Base-by-base conservation (phyloP, 768 basidiomycete genomes). In the Kwoniella heveanensis region DNA sequence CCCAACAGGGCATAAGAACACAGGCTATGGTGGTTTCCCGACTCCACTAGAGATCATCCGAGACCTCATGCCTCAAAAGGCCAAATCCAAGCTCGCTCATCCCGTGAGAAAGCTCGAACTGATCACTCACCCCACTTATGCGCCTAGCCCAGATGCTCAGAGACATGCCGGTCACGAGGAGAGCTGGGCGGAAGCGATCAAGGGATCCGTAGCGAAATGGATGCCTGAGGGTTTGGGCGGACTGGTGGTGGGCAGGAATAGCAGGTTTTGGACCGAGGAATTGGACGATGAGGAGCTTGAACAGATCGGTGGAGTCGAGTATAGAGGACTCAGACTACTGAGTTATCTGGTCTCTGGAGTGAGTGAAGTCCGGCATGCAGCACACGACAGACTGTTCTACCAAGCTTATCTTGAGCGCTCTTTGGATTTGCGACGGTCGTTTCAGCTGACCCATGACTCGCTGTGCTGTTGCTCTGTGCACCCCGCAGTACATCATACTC, bases 241-340 rank as follows among this genome's bases (percentile, higher is more conserved):
- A 10, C 46, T 78, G n/a, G 74, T 78, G 1, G 62, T 78, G 12
- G 77, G 77, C 2, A 60, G 77, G 15, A 78, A 78, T 48, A 70
- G 69, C 48, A 65, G 71, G 5, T 76, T 78, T 52, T 78, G 56
- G 55, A 68, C 71, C 7, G 74, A 78, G 46, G 75, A 76, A 52
- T 67, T 78, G 55, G 71, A 72, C 25, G 71, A 73, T 56, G 73
- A 76, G 25, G 71, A 73, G 26, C 44, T 78, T 54, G 77, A 78
- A 50, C 65, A 69, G 61, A 54, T 78, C 26, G 77, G 74, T 0
- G 77, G 73, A 0, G 71, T 78, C 2, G 77, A 78, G 48, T 78
- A 78, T 48, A 56, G 71, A 29, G 77, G 75, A 15, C 52, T 78
- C 46, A 67, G 68, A 50, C 62, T 76, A 46, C 58, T 78, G 61